Evolutionary conservation across 1,139 yeast genomes (phyloP), one percentile per base, ranked within the genome.

Genomic region (Debaryomyces subglobosus): DNA sequence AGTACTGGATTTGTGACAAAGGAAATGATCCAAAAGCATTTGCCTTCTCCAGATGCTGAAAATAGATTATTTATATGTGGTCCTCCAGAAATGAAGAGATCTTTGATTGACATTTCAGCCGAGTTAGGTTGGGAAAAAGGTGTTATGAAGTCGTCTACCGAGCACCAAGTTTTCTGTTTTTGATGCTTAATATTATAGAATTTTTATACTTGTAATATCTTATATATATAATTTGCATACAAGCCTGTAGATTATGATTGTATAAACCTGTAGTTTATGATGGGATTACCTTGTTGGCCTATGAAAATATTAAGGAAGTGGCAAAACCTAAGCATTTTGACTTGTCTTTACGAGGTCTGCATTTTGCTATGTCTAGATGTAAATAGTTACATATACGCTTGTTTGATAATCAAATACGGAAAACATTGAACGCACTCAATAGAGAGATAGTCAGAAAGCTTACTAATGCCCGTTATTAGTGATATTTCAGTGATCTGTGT

Each of bases 121-220:
- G 82, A 81, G 43, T 65, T 85, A 49, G 91, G 92, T 1, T 87
- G 89, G 85, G 77, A 74, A 16, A 71, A 76, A 54, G 80, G 81
- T 29, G 63, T 67, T 38, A 64, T 78, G 64, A 72, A 71, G 50
- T 80, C 86, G 1, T 69, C 71, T 44, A 81, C 81, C 34, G 76
- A 77, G 49, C 89, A 84, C 54, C 86, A 84, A 65, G 86, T 86
- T n/a, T 86, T 86, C 61, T 81, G 86, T 57, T 87, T 86, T 55
- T 86, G 68, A 35, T 27, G 12, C 13, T 15, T 25, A 21, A 24
- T 6, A 15, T 12, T 25, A 23, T 23, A 23, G 30, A 23, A 24
- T 12, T 21, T 5, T 36, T 40, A 23, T 40, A 40, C 12, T 18
- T 37, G 24, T 21, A 12, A 15, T 13, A 8, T 24, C 30, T 37